Conservation (phyloP, 1,284 basidiomycete genomes). For the Ustilago bromivora region DNA sequence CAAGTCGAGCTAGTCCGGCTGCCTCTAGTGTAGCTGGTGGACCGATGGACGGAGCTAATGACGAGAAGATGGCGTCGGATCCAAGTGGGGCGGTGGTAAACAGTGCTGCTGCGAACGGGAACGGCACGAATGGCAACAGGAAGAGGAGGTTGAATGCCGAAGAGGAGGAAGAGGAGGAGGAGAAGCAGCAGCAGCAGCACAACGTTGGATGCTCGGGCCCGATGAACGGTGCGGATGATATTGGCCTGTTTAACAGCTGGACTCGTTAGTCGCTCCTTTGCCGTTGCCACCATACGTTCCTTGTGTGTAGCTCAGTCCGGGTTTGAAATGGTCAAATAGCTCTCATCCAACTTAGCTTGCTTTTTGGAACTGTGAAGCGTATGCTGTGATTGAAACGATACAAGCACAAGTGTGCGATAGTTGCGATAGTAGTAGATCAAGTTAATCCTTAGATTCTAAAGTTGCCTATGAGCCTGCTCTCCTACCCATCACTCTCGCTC, state of each 20-base stretch:
- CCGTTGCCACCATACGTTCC: background rate
- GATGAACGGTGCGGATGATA: conserved; percentile 68
- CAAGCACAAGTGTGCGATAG: background rate
- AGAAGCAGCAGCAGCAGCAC: conserved; percentile 25
- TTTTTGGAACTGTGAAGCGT: background rate
- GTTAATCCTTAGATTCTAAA: background rate
- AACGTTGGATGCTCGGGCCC: conserved; percentile 61
- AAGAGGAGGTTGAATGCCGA: conserved; percentile 36
- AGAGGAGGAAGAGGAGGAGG: conserved; percentile 44
- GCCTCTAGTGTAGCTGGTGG: conserved; percentile 40
- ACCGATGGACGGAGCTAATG: conserved; percentile 35
- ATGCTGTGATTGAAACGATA: background rate
- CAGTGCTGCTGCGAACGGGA: conserved; percentile 7
- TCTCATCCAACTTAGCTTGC: background rate
- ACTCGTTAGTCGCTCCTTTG: conserved; percentile 29
- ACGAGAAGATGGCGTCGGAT: conserved; percentile 46
- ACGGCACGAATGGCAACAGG: conserved; percentile 32
- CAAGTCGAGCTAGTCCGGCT: conserved; percentile 38
- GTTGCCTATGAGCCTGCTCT: background rate
- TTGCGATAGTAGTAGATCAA: background rate
- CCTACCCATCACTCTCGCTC: conserved; percentile 13
- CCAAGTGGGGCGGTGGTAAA: conserved; percentile 13
- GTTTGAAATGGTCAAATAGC: conserved; percentile 1
- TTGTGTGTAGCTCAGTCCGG: background rate
- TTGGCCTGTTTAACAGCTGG: conserved; percentile 62